phyloP scores from a whole-genome alignment of 2,329 filamentous ascomycete species.

The Phyllosticta citribraziliensis region DNA sequence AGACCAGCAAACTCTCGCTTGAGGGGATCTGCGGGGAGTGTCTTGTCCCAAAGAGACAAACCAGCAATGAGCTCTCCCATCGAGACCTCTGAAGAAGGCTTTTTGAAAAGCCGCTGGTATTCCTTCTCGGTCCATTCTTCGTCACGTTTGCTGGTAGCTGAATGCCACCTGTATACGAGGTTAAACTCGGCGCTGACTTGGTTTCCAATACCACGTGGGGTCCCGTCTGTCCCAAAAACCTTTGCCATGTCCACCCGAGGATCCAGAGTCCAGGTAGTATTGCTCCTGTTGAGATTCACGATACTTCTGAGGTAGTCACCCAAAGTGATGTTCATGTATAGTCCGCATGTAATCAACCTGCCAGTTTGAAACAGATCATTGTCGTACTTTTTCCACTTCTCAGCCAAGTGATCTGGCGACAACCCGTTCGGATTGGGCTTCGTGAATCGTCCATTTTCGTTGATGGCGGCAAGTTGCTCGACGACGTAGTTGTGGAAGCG shows the following conservation, averaged over 20 bases:
- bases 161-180: slow-evolving; percentile 78
- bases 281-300: slow-evolving; percentile 57
- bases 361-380: slow-evolving; percentile 38
- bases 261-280: slow-evolving; percentile 72
- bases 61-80: slow-evolving; percentile 51
- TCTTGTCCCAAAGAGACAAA: slow-evolving; percentile 50
- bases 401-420: slow-evolving; percentile 22
- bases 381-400: slow-evolving; percentile 31
- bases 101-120: slow-evolving; percentile 22
- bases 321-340: slow-evolving; percentile 55
- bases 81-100: slow-evolving; percentile 45
- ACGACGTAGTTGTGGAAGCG: slow-evolving; percentile 78
- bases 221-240: slow-evolving; percentile 44
- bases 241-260: slow-evolving; percentile 58
- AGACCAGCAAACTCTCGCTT: slow-evolving; percentile 60
- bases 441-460: slow-evolving; percentile 69
- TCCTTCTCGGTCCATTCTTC: slow-evolving; percentile 63
- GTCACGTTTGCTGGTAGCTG: slow-evolving; percentile 61
- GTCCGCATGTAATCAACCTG: slow-evolving; percentile 40
- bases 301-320: slow-evolving; percentile 73
- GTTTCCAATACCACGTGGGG: slow-evolving; percentile 66
- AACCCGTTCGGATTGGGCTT: slow-evolving; percentile 41
- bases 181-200: slow-evolving; percentile 81
- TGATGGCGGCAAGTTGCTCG: slow-evolving; percentile 66
- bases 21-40: slow-evolving; percentile 53